Conservation (phyloP, 2,329 filamentous ascomycete species). For the Trichophyton mentagrophytes region DNA sequence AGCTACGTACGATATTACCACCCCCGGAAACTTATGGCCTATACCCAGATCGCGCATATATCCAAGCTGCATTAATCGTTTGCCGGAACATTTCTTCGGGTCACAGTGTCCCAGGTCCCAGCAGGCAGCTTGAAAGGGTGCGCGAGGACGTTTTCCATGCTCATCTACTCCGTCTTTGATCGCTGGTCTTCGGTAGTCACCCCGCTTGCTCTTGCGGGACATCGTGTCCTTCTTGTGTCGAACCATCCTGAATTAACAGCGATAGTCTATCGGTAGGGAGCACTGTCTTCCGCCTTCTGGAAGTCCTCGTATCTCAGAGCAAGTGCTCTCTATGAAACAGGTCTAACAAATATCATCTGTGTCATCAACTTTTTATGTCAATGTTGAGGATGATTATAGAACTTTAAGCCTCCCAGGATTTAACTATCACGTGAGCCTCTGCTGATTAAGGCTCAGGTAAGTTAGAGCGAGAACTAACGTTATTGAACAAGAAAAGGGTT, state of each 20-base stretch:
- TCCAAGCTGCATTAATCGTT: conserved; percentile 80
- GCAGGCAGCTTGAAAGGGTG: conserved; percentile 77
- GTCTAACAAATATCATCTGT: too few species aligned
- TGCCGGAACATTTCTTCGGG: conserved; percentile 89
- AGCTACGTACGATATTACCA: conserved; percentile 61
- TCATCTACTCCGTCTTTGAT: conserved; percentile 28
- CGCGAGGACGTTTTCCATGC: conserved; percentile 25
- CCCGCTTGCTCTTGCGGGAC: conserved; percentile 59
- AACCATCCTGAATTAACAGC: conserved; percentile 50
- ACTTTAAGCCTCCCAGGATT: too few species aligned
- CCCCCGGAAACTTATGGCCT: conserved; percentile 80
- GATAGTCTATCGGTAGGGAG: neutral
- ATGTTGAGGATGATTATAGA: too few species aligned
- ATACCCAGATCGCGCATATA: conserved; percentile 87
- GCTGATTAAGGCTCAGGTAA: too few species aligned
- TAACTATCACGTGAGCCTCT: too few species aligned
- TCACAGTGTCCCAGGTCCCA: conserved; percentile 98
- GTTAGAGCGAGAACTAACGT: too few species aligned
- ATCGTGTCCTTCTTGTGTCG: conserved; percentile 89
- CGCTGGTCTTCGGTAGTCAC: conserved; percentile 41
- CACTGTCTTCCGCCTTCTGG: too few species aligned
- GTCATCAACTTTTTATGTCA: too few species aligned
- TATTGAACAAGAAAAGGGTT: too few species aligned
- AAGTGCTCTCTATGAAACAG: neutral
- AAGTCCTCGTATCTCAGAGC: neutral